Base-by-base conservation (phyloP, 352 stramenopile species). In the Phytophthora multivora region DNA sequence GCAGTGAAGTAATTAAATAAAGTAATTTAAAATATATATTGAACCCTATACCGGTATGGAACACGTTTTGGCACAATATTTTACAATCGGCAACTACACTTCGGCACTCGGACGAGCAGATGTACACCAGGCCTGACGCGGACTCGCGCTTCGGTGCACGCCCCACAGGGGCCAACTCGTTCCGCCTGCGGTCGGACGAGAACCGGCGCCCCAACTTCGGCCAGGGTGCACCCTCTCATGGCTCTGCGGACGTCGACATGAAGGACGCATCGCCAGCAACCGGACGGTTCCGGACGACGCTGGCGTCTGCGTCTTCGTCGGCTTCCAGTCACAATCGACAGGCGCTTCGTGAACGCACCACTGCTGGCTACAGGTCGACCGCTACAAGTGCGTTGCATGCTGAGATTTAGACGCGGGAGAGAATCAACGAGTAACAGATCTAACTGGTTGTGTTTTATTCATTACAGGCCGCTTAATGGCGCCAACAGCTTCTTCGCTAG, bases 201-300 rank as follows among this genome's bases (percentile, higher is more conserved):
- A 77, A 73, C 50, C 61, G 60, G 25, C 61, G 63, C n/a, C 59
- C 71, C 23, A 69, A 70, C 31, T 74, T 75, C 11, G 43, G 49
- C 18, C 71, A 50, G 21, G 28, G 18, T 4, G 25, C 56, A 26
- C 8, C 41, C 8, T 57, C 58, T 28, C 30, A 56, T 33, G 40
- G 19, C 41, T 42, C 59, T 21, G 30, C n/a, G 10, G 70, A 79
- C 40, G 63, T 74, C 18, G 66, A 73, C 41, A 79, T 75, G 66
- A 79, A 76, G 54, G 66, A 73, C 51, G 59, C 63, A 25, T 68
- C 66, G 5, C 47, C 45, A 19, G 13, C 63, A 23, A 28, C 49
- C 41, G 28, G n/a, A 46, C 16, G 15, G 39, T 16, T 59, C 61
- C 12, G 39, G 43, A 18, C 62, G 53, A 9, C 61, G 66, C 40